These are phyloP conservation scores for Hawksworthiomyces lignivorus DNA, from an alignment of 2,329 filamentous ascomycete species.

Conservation along the genomic window DNA sequence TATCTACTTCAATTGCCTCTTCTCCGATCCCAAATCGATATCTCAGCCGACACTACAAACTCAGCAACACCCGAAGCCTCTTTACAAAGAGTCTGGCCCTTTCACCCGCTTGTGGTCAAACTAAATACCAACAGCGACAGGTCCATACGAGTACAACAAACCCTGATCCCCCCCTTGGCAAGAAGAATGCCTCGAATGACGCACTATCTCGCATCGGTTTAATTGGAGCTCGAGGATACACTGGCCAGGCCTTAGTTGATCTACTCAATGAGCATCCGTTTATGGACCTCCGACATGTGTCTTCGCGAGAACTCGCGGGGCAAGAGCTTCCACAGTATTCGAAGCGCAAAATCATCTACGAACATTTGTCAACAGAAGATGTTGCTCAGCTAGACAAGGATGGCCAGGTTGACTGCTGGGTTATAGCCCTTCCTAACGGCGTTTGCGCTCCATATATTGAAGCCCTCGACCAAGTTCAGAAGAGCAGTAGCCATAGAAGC, in stretches of 20 bases:
- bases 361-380: conserved; percentile 82
- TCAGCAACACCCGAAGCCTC: no score
- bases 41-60: no score
- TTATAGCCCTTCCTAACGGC: conserved; percentile 93
- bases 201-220: conserved; percentile 73
- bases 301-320: conserved; percentile 83
- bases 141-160: no score
- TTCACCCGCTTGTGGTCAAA: no score
- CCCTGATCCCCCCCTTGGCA: conserved; percentile 82
- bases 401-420: conserved; percentile 88
- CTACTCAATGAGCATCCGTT: conserved; percentile 82
- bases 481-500: conserved; percentile 45
- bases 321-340: conserved; percentile 82
- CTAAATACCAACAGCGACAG: no score
- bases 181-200: conserved; percentile 78
- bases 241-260: conserved; percentile 81
- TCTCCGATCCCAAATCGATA: no score
- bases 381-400: conserved; percentile 76
- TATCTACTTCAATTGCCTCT: no score
- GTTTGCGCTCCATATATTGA: conserved; percentile 93
- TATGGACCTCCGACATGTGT: conserved; percentile 86
- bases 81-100: no score
- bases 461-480: conserved; percentile 66
- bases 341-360: conserved; percentile 87
- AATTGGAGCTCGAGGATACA: conserved; percentile 89